These are phyloP conservation scores for Monosporascus sp. DNA, from an alignment of 2,329 filamentous ascomycete species.

Conservation along the genomic window DNA sequence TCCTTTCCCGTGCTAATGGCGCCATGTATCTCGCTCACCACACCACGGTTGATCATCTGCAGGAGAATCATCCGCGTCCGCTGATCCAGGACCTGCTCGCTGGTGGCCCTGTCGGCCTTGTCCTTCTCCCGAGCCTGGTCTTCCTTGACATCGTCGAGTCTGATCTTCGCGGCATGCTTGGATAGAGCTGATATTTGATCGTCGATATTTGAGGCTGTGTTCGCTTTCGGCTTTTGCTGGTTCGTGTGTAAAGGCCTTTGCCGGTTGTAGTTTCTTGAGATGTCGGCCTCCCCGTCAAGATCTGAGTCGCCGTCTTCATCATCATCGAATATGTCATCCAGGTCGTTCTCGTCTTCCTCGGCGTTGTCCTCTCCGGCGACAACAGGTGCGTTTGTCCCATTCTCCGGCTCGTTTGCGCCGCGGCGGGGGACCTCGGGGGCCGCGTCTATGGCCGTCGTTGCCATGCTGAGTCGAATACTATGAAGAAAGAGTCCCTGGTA, in stretches of 20 bases:
- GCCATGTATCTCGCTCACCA: constrained; percentile 88
- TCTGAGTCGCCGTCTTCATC: constrained; percentile 45
- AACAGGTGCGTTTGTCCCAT: constrained; percentile 20
- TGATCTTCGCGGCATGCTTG: constrained; percentile 80
- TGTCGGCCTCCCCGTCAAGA: constrained; percentile 56
- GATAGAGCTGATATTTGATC: constrained; percentile 84
- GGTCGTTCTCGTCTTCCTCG: constrained; percentile 29
- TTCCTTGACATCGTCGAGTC: constrained; percentile 61
- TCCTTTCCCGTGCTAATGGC: constrained; percentile 96
- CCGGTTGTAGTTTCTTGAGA: constrained; percentile 85
- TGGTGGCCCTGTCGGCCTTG: constrained; percentile 88
- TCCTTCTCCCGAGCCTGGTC: constrained; percentile 61
- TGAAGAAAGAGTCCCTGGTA: no score
- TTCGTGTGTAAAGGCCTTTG: constrained; percentile 71
- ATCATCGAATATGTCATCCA: constrained; percentile 35
- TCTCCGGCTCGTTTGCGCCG: constrained; percentile 19
- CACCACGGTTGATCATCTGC: constrained; percentile 89
- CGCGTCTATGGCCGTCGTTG: constrained; percentile 37
- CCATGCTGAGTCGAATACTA: neutral
- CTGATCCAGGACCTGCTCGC: constrained; percentile 90
- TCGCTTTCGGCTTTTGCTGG: constrained; percentile 71
- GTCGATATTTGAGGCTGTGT: constrained; percentile 74
- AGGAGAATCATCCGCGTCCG: constrained; percentile 91
- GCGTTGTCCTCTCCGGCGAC: constrained; percentile 23
- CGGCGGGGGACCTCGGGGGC: constrained; percentile 18